Percentiles rank a stretch among this genome's conserved stretches.
Conservation (phyloP, 148 eudicot species). For the Silene latifolia region DNA sequence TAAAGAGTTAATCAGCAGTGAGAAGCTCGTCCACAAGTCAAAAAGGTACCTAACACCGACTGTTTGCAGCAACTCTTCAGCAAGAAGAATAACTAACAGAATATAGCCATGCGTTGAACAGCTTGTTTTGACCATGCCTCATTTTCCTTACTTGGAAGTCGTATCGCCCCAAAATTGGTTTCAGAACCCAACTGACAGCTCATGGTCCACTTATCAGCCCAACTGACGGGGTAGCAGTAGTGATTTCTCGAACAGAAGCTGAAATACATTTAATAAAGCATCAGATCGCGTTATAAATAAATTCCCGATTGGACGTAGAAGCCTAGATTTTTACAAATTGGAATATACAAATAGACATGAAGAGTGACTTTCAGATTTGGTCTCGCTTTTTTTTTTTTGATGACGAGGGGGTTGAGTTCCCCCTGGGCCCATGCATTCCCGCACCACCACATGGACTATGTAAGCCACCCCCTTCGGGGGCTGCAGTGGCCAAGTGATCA, state of each 20-base stretch:
- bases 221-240: background rate
- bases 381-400: too few relatives aligned
- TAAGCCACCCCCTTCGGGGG: too few relatives aligned
- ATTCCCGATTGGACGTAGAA: background rate
- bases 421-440: too few relatives aligned
- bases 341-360: background rate
- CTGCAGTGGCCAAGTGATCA: too few relatives aligned
- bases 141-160: background rate
- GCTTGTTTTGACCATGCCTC: background rate
- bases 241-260: slow-evolving; percentile 40
- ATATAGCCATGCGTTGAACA: background rate
- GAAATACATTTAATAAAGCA: slow-evolving; percentile 15
- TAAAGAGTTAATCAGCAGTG: too few relatives aligned
- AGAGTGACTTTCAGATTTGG: slow-evolving; percentile 12
- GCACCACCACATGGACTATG: too few relatives aligned
- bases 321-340: background rate
- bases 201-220: slow-evolving; percentile 27
- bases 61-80: background rate
- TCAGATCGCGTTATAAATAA: background rate
- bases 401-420: too few relatives aligned
- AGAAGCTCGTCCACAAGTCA: too few relatives aligned
- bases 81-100: background rate
- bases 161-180: too few relatives aligned
- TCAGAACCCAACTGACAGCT: slow-evolving; percentile 12
- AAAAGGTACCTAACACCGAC: background rate